Evolutionary conservation across 805 yeast genomes (phyloP).

Genomic region (Suhomyces canberraensis): DNA sequence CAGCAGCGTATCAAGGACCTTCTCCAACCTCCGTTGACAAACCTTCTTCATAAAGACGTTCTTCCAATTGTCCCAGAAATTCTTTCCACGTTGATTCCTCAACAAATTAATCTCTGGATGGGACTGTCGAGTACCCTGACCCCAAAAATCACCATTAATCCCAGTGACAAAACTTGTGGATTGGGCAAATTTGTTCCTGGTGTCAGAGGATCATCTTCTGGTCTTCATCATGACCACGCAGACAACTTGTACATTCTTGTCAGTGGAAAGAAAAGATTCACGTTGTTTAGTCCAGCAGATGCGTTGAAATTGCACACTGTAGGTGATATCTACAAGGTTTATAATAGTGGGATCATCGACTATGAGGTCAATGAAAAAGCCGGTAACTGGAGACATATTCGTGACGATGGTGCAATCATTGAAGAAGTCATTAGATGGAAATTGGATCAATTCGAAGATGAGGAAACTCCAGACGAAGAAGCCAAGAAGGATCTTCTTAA

Average conservation of each 20-base stretch:
- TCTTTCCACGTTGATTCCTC: constrained; percentile 50
- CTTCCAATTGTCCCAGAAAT: constrained; percentile 43
- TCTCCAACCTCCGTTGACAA: constrained; percentile 61
- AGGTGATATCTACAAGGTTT: constrained; percentile 55
- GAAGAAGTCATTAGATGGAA: constrained; percentile 48
- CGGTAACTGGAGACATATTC: constrained; percentile 58
- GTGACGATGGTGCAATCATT: constrained; percentile 60
- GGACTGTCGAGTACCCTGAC: constrained; percentile 38
- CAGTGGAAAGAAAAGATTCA: constrained; percentile 62
- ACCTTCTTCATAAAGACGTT: constrained; percentile 21
- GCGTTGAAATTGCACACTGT: constrained; percentile 58
- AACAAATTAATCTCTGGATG: constrained; percentile 75
- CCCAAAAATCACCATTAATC: constrained; percentile 9
- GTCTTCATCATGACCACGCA: constrained; percentile 79
- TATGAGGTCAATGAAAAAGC: constrained; percentile 52
- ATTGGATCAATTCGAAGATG: constrained; percentile 20
- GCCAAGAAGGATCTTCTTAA: constrained; percentile 5
- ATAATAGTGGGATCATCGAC: constrained; percentile 64
- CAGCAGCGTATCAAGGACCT: constrained; percentile 44
- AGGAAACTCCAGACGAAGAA: constrained; percentile 14
- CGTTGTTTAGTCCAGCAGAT: constrained; percentile 62
- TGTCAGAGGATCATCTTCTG: constrained; percentile 58
- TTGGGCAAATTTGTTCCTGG: constrained; percentile 58
- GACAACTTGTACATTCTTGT: constrained; percentile 67
- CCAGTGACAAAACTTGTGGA: constrained; percentile 20